A percentile compares a stretch with the other conserved stretches of the same genome.
Evolutionary conservation across 2,329 filamentous ascomycete genomes (phyloP).

Genomic region (Colletotrichum spinosum): DNA sequence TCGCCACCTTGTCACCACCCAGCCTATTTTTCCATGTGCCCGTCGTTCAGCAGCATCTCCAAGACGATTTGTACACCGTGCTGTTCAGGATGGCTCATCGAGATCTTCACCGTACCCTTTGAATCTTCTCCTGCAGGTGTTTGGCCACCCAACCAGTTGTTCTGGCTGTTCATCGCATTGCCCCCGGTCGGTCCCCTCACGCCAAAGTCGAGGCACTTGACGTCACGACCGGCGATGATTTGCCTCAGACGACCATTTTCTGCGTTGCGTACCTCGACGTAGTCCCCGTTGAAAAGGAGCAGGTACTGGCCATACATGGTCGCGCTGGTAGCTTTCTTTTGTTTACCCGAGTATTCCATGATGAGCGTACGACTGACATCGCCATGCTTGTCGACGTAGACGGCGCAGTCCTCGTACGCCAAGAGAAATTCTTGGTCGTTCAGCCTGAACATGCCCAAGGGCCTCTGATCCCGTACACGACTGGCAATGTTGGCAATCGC

Average conservation of each 20-base stretch:
- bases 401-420: constrained; percentile 94
- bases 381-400: constrained; percentile 98
- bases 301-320: constrained; percentile 94
- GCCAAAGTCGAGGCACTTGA: constrained; percentile 90
- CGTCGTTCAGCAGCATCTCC: constrained; percentile 93
- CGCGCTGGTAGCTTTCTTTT: constrained; percentile 80
- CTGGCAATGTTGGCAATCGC: constrained; percentile 87
- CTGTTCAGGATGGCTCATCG: constrained; percentile 92
- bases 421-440: constrained; percentile 93
- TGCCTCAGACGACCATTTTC: constrained; percentile 94
- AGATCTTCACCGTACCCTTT: constrained; percentile 88
- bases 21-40: constrained; percentile 67
- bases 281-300: constrained; percentile 93
- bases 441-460: constrained; percentile 95
- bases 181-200: constrained; percentile 70
- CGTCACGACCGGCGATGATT: constrained; percentile 91
- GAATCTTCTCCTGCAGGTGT: constrained; percentile 57
- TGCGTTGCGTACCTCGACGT: constrained; percentile 96
- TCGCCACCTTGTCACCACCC: background rate
- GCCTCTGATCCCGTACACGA: constrained; percentile 84
- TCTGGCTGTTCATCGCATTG: constrained; percentile 48
- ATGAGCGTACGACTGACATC: constrained; percentile 94
- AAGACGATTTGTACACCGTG: constrained; percentile 88
- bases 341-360: constrained; percentile 98
- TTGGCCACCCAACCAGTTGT: constrained; percentile 46